Evolutionary conservation across 768 basidiomycete genomes (phyloP).

Genomic region (Leccinum sublutescens): DNA sequence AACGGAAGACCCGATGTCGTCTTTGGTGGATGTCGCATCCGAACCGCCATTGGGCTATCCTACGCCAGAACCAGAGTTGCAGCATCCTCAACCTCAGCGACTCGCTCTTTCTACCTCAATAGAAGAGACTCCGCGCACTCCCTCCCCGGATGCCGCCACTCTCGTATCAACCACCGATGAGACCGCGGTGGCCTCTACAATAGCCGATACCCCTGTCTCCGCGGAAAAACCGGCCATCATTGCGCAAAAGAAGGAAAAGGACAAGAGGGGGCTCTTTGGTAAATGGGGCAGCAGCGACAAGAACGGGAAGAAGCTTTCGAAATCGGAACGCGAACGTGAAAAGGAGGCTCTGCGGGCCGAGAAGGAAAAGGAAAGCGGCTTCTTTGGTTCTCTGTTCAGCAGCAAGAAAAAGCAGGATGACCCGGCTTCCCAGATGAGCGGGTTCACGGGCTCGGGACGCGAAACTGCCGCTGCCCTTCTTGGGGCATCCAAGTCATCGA

Average conservation of each 20-base stretch:
- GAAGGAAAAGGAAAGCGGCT: conserved; percentile 67
- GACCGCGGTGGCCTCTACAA: conserved; percentile 26
- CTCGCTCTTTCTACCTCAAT: conserved; percentile 32
- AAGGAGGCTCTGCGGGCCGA: conserved; percentile 48
- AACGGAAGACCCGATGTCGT: conserved; percentile 11
- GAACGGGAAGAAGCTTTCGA: conserved; percentile 54
- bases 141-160: conserved; percentile 50
- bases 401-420: conserved; percentile 87
- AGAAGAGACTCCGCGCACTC: conserved; percentile 49
- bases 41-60: conserved; percentile 34
- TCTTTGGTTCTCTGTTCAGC: conserved; percentile 91
- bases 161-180: conserved; percentile 26
- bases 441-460: conserved; percentile 56
- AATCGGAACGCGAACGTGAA: conserved; percentile 42
- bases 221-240: conserved; percentile 28
- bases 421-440: conserved; percentile 36
- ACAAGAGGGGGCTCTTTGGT: conserved; percentile 64
- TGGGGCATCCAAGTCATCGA: conserved; percentile 79
- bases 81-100: conserved; percentile 68
- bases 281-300: conserved; percentile 65
- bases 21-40: conserved; percentile 8
- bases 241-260: conserved; percentile 61
- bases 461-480: conserved; percentile 87
- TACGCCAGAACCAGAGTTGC: conserved; percentile 43
- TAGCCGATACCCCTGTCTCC: conserved; percentile 20